phyloP scores from a whole-genome alignment of 2,329 filamentous ascomycete species.

The Trichophyton benhamiae region DNA sequence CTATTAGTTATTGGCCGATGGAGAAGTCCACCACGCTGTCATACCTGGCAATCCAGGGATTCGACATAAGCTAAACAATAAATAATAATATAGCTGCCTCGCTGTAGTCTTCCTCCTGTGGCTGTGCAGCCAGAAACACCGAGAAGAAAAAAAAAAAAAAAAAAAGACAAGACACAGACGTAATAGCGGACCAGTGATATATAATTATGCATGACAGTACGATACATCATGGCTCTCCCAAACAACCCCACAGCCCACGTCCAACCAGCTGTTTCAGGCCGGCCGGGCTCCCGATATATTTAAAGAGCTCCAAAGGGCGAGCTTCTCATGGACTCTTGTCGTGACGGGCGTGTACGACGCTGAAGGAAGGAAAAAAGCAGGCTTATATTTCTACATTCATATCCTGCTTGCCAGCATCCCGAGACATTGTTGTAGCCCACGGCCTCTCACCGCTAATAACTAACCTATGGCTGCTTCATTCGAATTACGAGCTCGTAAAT shows the following conservation, averaged over 20 bases:
- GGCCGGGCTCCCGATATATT: not conserved
- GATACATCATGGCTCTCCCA: not conserved
- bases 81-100: not conserved
- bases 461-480: slow-evolving; percentile 8
- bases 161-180: not conserved
- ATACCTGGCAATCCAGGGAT: too few species aligned
- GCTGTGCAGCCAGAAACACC: not conserved
- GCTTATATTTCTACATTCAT: not conserved
- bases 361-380: not conserved
- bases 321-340: not conserved
- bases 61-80: not conserved
- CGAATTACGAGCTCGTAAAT: slow-evolving; percentile 11
- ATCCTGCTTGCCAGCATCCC: not conserved
- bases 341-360: not conserved
- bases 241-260: not conserved
- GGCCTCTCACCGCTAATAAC: not conserved
- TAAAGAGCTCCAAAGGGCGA: not conserved
- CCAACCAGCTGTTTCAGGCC: slow-evolving; percentile 1
- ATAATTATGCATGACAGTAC: not conserved
- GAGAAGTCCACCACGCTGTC: too few species aligned
- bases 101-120: not conserved
- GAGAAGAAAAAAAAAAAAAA: too few species aligned
- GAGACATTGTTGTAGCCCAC: not conserved
- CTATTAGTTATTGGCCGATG: too few species aligned
- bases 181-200: not conserved